phyloP scores from a whole-genome alignment of 2,329 filamentous ascomycete genomes.

The Leptographium radiaticola region DNA sequence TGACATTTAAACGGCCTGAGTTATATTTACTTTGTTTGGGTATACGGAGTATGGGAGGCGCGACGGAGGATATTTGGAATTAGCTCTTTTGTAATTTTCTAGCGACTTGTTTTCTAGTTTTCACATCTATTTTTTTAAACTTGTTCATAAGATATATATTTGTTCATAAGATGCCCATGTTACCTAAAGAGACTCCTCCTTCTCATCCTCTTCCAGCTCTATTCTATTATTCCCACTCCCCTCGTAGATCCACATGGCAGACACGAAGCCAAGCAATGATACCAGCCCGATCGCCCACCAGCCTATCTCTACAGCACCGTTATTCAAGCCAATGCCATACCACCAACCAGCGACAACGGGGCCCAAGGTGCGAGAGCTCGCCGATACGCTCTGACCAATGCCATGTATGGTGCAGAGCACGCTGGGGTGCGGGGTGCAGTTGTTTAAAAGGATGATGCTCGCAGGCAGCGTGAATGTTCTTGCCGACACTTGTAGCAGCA shows the following conservation, averaged over 20 bases:
- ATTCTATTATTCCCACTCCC: slow-evolving; percentile 49
- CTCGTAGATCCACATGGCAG: slow-evolving; percentile 50
- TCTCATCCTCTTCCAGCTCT: slow-evolving; percentile 30
- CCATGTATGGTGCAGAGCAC: slow-evolving; percentile 39
- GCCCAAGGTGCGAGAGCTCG: slow-evolving; percentile 34
- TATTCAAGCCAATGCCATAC: slow-evolving; percentile 31
- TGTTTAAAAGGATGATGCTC: slow-evolving; percentile 45
- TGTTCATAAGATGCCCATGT: neutral
- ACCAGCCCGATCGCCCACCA: slow-evolving; percentile 37
- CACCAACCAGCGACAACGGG: slow-evolving; percentile 36
- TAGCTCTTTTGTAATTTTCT: neutral
- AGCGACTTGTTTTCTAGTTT: neutral
- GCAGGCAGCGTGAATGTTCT: slow-evolving; percentile 53
- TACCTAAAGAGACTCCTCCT: neutral
- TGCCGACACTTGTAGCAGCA: slow-evolving; percentile 56
- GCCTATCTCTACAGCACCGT: slow-evolving; percentile 31
- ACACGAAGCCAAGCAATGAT: slow-evolving; percentile 40
- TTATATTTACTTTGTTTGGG: neutral
- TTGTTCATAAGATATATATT: neutral
- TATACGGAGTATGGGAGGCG: no score
- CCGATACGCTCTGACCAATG: slow-evolving; percentile 32
- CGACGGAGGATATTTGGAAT: neutral
- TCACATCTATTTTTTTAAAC: no score
- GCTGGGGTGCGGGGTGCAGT: slow-evolving; percentile 43
- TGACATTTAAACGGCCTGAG: neutral